Evolutionary conservation across 352 stramenopile species (phyloP).

Genomic region (Phytopythium boreale): DNA sequence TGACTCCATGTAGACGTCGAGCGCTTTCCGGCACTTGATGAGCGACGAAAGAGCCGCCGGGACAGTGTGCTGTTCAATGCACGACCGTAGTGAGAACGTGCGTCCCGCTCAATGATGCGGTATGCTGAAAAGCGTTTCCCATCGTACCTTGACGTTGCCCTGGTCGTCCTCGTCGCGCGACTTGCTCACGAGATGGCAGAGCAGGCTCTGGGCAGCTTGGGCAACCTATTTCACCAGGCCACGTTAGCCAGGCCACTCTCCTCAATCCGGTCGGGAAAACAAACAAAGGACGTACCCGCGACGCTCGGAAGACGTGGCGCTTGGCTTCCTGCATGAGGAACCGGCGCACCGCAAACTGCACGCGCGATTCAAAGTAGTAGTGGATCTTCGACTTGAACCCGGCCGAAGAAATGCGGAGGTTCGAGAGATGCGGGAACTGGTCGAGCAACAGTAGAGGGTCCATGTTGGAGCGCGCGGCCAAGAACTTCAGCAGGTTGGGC

Average conservation of each 20-base stretch:
- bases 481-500: conserved; percentile 24
- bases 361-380: conserved; percentile 44
- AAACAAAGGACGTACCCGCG: conserved; percentile 3
- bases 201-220: conserved; percentile 36
- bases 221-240: conserved; percentile 30
- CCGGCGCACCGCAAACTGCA: conserved; percentile 59
- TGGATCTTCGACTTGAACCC: conserved; percentile 41
- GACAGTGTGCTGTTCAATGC: conserved; percentile 46
- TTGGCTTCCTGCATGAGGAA: conserved; percentile 51
- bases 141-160: conserved; percentile 65
- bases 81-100: conserved; percentile 4
- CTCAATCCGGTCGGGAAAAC: background rate
- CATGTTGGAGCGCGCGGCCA: conserved; percentile 23
- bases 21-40: conserved; percentile 55
- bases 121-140: background rate
- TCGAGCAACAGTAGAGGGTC: conserved; percentile 50
- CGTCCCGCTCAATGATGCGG: background rate
- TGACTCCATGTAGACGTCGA: conserved; percentile 68
- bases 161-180: conserved; percentile 61
- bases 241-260: background rate
- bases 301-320: conserved; percentile 39
- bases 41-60: conserved; percentile 66
- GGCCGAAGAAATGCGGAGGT: conserved; percentile 37
- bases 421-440: conserved; percentile 47
- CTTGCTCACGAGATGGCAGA: conserved; percentile 55